Base-by-base conservation (phyloP, 2,329 filamentous ascomycete genomes). In the Aspergillus neotritici region DNA sequence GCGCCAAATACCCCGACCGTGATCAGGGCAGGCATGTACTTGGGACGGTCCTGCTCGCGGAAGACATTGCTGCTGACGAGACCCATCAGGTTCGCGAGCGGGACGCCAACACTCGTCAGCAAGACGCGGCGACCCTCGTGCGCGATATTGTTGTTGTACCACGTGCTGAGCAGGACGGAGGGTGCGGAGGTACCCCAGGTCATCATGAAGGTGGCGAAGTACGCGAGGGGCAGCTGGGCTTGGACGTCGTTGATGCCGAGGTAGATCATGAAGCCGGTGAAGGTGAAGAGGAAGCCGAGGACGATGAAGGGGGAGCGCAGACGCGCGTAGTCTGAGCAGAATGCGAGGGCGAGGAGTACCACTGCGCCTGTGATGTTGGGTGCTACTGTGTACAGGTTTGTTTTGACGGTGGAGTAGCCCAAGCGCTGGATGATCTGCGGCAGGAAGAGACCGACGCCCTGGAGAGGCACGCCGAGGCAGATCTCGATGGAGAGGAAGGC, bases 131-230 rank as follows among this genome's bases (percentile, higher is more conserved):
- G 78, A 44, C 83, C 82, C 64, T 90, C 86, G 55, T 90, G 78
- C 1, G 85, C 84, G 43, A 88, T 78, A 60, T 91, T 91, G 71
- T 90, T 90, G 68, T 87, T 90, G 67, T 88, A 89, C 82, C 82
- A 84, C 44, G 79, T 72, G 52, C 80, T 69, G 7, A 67, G 70
- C 10, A 90, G 71, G 7, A 89, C 84, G 0, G 80, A 85, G 0
- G 86, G 85, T 0, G 85, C 84, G 1, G 80, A 83, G 0, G 84
- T 87, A 12, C 86, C 86, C 81, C 84, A 88, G 9, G 81, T 84
- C 83, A 89, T 87, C 82, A 89, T 85, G 63, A 89, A 90, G 42
- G 77, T 82, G 4, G 84, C 83, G 51, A 82, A 88, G 57, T 89
- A 89, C 0, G 84, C 85, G 1, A 87, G 72, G 3, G 76, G 72